Percentiles rank a stretch among this genome's conserved stretches.
Evolutionary conservation across 306 rosid species (phyloP).

Genomic region (Cyamopsis tetragonoloba): DNA sequence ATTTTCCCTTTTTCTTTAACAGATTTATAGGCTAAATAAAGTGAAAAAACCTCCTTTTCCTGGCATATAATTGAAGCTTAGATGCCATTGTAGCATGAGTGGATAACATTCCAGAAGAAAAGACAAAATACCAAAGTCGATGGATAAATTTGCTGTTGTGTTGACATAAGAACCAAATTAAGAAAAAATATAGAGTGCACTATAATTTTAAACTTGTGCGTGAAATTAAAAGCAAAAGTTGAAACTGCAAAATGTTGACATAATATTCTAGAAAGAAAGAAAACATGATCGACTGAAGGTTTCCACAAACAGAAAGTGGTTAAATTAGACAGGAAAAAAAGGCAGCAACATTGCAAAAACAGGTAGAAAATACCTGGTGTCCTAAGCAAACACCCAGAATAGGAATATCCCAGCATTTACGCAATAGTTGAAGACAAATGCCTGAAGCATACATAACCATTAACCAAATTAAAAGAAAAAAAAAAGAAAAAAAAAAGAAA

Average conservation of each 20-base stretch:
- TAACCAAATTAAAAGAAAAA: no score
- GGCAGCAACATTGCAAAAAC: background rate
- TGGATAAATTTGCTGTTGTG: background rate
- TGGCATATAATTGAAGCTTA: no score
- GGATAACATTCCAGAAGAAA: background rate
- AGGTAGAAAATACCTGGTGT: conserved; percentile 71
- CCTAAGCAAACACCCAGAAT: conserved; percentile 96
- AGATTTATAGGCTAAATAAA: no score
- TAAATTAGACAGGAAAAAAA: background rate
- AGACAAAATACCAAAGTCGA: background rate
- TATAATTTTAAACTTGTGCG: background rate
- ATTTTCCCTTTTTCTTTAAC: no score
- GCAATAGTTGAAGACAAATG: conserved; percentile 81
- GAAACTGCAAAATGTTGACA: background rate
- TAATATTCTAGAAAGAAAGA: conserved; percentile 11
- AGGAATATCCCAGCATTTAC: conserved; percentile 79
- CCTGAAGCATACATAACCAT: conserved; percentile 51
- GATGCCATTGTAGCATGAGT: background rate
- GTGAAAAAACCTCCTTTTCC: no score
- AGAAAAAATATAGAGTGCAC: conserved; percentile 3
- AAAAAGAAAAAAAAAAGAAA: no score
- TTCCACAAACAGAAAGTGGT: background rate
- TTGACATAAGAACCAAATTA: background rate
- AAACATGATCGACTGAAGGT: background rate
- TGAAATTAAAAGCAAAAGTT: background rate